These are phyloP conservation scores for Aspergillus aculeatinus DNA, from an alignment of 2,329 filamentous ascomycete genomes.

Conservation along the genomic window DNA sequence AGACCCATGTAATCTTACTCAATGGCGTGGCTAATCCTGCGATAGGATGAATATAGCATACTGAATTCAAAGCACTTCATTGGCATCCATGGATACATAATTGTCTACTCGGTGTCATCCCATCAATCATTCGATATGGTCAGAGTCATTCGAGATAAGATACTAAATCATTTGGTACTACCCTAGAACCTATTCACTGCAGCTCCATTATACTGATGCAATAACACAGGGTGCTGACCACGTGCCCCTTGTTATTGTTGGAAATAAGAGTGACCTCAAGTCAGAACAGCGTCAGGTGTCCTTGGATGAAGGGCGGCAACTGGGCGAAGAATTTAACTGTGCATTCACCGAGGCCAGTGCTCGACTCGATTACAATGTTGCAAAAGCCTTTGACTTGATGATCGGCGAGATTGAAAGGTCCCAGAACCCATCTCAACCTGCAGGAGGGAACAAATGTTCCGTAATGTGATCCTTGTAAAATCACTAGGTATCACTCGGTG, in stretches of 20 bases:
- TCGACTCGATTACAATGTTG: slow-evolving; percentile 89
- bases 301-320: slow-evolving; percentile 76
- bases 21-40: slow-evolving; percentile 15
- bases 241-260: slow-evolving; percentile 90
- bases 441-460: slow-evolving; percentile 74
- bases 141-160: slow-evolving; percentile 92
- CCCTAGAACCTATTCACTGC: background rate
- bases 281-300: slow-evolving; percentile 91
- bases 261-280: slow-evolving; percentile 93
- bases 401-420: slow-evolving; percentile 93
- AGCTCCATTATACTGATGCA: background rate
- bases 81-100: slow-evolving; percentile 97
- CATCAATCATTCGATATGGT: slow-evolving; percentile 97
- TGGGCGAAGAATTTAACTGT: slow-evolving; percentile 84
- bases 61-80: slow-evolving; percentile 99
- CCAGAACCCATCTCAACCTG: slow-evolving; percentile 82
- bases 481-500: background rate
- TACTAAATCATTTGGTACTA: slow-evolving; percentile 86
- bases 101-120: slow-evolving; percentile 96
- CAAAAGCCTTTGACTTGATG: slow-evolving; percentile 88
- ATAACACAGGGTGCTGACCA: slow-evolving; percentile 74
- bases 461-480: slow-evolving; percentile 68
- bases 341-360: slow-evolving; percentile 94
- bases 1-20: background rate
- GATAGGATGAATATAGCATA: slow-evolving; percentile 94